phyloP scores from a whole-genome alignment of 352 stramenopile species.

The Globisporangium takayamanum region DNA sequence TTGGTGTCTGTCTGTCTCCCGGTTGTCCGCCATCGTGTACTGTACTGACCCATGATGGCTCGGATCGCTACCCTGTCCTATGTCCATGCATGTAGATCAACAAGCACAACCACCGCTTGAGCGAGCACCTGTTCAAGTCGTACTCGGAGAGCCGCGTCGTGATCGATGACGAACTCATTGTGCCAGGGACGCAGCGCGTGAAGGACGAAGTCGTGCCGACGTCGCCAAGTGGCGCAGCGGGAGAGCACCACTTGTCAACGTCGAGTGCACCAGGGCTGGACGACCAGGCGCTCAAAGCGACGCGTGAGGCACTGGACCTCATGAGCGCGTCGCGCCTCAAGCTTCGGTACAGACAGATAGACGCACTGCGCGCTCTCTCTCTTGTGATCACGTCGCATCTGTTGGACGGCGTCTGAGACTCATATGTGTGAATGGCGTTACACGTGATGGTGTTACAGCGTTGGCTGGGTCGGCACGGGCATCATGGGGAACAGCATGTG shows the following conservation, averaged over 20 bases:
- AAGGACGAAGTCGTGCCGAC: conserved; percentile 39
- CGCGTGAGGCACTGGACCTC: conserved; percentile 53
- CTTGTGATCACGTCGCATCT: neutral
- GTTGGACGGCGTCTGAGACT: neutral
- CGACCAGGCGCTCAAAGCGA: conserved; percentile 44
- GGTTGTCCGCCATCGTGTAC: neutral
- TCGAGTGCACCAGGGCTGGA: conserved; percentile 34
- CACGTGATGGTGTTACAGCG: conserved; percentile 17
- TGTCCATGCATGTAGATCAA: conserved; percentile 43
- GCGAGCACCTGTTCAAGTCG: conserved; percentile 82
- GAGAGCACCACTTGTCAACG: conserved; percentile 22
- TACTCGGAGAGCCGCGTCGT: conserved; percentile 83
- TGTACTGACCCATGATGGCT: neutral
- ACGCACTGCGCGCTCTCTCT: neutral
- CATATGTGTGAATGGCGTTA: neutral
- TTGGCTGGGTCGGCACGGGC: conserved; percentile 83
- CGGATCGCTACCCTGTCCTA: neutral
- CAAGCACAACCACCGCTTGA: conserved; percentile 80
- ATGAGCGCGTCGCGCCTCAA: conserved; percentile 52
- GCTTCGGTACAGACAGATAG: conserved; percentile 29
- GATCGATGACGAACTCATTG: conserved; percentile 74
- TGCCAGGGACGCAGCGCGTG: conserved; percentile 33
- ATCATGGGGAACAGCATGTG: conserved; percentile 91
- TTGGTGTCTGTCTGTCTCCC: neutral
- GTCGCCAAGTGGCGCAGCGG: conserved; percentile 10